A percentile compares a stretch with the other conserved stretches of the same genome.
phyloP scores from a whole-genome alignment of 306 rosid genomes.

The Lathyrus oleraceus region DNA sequence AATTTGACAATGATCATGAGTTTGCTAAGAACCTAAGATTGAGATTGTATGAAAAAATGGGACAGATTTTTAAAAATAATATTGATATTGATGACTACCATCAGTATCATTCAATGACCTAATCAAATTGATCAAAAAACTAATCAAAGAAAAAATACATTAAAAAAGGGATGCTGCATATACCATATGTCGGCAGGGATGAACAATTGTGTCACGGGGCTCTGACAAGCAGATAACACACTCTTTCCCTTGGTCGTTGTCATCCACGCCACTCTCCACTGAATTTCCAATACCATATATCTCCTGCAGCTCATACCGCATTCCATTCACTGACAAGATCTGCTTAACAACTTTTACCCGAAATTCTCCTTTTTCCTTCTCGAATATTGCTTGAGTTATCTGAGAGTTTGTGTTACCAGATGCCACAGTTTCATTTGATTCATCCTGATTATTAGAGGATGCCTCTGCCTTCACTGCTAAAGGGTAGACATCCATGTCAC shows the following conservation, averaged over 20 bases:
- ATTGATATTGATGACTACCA: conserved; percentile 12
- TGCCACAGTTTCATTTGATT: conserved; percentile 52
- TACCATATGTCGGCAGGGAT: conserved; percentile 99
- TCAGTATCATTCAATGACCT: conserved; percentile 24
- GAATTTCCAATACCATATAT: conserved; percentile 95
- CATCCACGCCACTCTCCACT: conserved; percentile 73
- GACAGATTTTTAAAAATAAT: background rate
- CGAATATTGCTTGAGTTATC: conserved; percentile 88
- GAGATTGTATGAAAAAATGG: no score
- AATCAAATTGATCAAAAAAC: background rate
- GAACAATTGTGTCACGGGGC: conserved; percentile 91
- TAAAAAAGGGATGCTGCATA: conserved; percentile 21
- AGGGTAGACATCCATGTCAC: conserved; percentile 69
- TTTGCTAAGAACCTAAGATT: conserved; percentile 20
- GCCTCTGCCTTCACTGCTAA: conserved; percentile 89
- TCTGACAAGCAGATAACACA: conserved; percentile 98
- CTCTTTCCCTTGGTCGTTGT: conserved; percentile 89
- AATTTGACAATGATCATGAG: background rate
- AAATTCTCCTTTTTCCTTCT: conserved; percentile 83
- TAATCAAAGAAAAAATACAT: conserved; percentile 16
- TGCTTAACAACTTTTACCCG: conserved; percentile 82
- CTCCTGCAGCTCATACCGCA: conserved; percentile 93
- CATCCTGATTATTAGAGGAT: conserved; percentile 46
- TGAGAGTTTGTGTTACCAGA: conserved; percentile 61
- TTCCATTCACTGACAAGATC: conserved; percentile 80